Evolutionary conservation across 805 yeast species (phyloP), one percentile per base, ranked within the genome.

Genomic region (Lipomyces mesembrius): DNA sequence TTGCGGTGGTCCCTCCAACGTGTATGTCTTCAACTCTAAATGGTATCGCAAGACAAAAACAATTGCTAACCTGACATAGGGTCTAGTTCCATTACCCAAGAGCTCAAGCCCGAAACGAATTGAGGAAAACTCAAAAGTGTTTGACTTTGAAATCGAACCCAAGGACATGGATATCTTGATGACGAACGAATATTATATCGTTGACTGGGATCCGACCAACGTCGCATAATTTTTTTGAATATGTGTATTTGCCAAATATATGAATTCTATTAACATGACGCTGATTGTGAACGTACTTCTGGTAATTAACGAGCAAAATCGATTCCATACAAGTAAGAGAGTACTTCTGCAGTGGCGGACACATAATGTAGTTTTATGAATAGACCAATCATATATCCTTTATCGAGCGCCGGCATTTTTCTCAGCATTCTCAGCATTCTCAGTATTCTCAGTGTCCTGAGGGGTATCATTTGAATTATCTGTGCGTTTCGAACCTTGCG

Each of bases 61-160:
- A 3, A 2, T 3, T 37, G 43, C 43, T 37, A 37, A 37, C 49
- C 8, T 43, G 22, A 25, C 5, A 52, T 85, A 80, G 66, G 85
- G 84, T 1, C 80, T 80, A 52, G 77, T 90, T 57, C 90, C 90
- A 2, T 80, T 90, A 70, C 92, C 90, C 22, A 90, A 90, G 77
- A 85, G 93, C 4, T 80, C 81, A 56, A 84, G 83, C 6, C 74
- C 80, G 11, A 75, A 78, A 17, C 83, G 95, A 75, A 79, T 89
- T 68, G 76, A 81, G 34, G 76, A 78, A 7, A 90, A 90, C 75
- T 75, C 87, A 35, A 84, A 84, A 70, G 87, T 87, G 39, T 83
- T 80, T 73, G 81, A 81, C 39, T 86, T 87, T 63, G 73, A 70
- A 56, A 53, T 80, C 39, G 51, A 74, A 20, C 66, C 71, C 7